Percentiles rank a stretch among this genome's conserved stretches.
phyloP scores from a whole-genome alignment of 164 flowering plant species.

The Sextonia rubra region DNA sequence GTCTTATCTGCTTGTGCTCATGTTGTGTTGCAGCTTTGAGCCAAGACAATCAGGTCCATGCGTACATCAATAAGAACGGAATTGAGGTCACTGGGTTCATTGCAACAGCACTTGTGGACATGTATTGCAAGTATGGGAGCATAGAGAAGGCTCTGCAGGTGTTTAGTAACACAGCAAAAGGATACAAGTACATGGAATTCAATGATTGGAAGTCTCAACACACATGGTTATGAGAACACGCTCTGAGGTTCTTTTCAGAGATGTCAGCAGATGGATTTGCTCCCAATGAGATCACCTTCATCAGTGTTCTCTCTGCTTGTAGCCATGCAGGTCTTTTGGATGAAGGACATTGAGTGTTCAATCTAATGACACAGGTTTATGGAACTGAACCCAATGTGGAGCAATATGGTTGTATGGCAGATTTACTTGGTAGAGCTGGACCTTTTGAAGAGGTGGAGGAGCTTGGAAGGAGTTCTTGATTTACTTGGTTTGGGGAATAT shows the following conservation, averaged over 20 bases:
- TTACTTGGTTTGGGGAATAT: conserved; percentile 57
- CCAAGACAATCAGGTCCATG: conserved; percentile 42
- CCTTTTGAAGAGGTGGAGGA: conserved; percentile 39
- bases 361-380: conserved; percentile 27
- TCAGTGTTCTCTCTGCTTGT: conserved; percentile 45
- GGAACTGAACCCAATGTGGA: conserved; percentile 33
- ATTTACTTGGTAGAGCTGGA: conserved; percentile 51
- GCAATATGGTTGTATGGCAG: conserved; percentile 57
- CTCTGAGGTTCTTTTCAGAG: conserved; percentile 34
- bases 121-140: conserved; percentile 36
- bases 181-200: conserved; percentile 46
- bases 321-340: conserved; percentile 51
- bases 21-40: conserved; percentile 31
- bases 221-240: conserved; percentile 46
- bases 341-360: conserved; percentile 33
- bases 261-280: conserved; percentile 32
- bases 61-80: conserved; percentile 25
- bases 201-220: conserved; percentile 46
- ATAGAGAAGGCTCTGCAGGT: conserved; percentile 26
- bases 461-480: conserved; percentile 26
- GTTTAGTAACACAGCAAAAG: conserved; percentile 25
- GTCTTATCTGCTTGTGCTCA: conserved; percentile 36
- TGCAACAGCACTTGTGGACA: conserved; percentile 40
- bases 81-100: conserved; percentile 27
- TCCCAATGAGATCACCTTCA: conserved; percentile 44